Conservation (phyloP, 352 stramenopile genomes). For the Pilasporangium apinafurcum region DNA sequence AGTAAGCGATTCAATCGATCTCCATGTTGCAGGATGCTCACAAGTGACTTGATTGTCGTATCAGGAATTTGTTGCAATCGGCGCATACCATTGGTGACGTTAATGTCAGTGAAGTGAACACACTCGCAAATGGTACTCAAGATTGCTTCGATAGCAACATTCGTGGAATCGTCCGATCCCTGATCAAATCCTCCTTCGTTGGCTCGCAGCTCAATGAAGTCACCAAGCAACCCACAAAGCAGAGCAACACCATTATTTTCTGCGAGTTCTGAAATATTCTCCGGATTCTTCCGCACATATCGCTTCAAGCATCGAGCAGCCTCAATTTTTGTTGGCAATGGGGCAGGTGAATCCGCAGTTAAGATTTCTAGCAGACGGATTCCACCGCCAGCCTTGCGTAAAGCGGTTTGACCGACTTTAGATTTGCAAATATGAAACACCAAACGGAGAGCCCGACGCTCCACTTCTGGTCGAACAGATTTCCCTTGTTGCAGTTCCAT, state of each 20-base stretch:
- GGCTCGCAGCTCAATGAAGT: conserved; percentile 46
- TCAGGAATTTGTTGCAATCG: conserved; percentile 48
- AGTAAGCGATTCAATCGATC: conserved; percentile 65
- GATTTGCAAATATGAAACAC: conserved; percentile 75
- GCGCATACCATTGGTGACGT: conserved; percentile 16
- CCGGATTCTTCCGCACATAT: conserved; percentile 65
- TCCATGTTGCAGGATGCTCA: conserved; percentile 50
- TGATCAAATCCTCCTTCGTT: conserved; percentile 14
- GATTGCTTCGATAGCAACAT: conserved; percentile 66
- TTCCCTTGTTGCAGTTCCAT: conserved; percentile 45
- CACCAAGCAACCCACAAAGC: conserved; percentile 43
- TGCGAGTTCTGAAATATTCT: conserved; percentile 66
- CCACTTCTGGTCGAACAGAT: conserved; percentile 41
- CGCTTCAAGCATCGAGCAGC: conserved; percentile 62
- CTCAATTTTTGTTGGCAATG: conserved; percentile 57
- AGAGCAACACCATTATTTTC: conserved; percentile 42
- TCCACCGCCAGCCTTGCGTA: conserved; percentile 53
- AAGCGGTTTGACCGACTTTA: conserved; percentile 47
- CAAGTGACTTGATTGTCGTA: conserved; percentile 48
- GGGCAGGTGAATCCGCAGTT: conserved; percentile 32
- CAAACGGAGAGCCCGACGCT: conserved; percentile 62
- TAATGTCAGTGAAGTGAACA: conserved; percentile 44
- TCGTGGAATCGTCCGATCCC: conserved; percentile 46
- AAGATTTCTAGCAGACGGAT: conserved; percentile 51
- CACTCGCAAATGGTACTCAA: conserved; percentile 73